These are phyloP conservation scores for Tilletia walkeri DNA, from an alignment of 1,284 basidiomycete species.

Conservation along the genomic window DNA sequence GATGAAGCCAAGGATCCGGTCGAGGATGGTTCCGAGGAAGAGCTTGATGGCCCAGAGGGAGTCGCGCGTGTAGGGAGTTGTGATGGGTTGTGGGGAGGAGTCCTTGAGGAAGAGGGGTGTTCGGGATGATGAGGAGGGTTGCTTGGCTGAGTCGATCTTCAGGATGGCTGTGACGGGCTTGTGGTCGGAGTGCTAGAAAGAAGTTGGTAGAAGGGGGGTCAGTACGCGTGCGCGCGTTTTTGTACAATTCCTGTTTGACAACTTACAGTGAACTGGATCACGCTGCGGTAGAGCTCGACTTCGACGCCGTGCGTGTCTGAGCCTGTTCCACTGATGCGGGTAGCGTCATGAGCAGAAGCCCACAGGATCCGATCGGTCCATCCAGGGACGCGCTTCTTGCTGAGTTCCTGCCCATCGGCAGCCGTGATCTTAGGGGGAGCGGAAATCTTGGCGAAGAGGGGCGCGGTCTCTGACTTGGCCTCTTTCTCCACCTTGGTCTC, in stretches of 20 bases:
- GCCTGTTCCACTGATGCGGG: conserved; percentile 69
- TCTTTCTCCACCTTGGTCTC: conserved; percentile 57
- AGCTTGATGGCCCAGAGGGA: conserved; percentile 63
- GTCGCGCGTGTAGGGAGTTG: conserved; percentile 42
- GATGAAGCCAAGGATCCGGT: conserved; percentile 69
- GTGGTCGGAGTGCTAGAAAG: conserved; percentile 49
- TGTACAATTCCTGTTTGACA: too few species aligned
- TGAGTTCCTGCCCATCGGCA: conserved; percentile 57
- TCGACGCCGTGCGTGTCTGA: conserved; percentile 31
- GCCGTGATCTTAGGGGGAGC: conserved; percentile 76
- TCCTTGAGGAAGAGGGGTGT: conserved; percentile 59
- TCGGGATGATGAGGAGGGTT: conserved; percentile 41
- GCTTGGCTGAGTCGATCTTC: conserved; percentile 61
- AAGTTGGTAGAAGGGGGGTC: not conserved
- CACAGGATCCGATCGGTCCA: conserved; percentile 96
- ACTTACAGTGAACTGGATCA: conserved; percentile 45
- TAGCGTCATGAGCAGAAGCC: conserved; percentile 53
- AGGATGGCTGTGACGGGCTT: conserved; percentile 54
- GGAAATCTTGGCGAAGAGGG: conserved; percentile 83
- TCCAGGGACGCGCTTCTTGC: conserved; percentile 74
- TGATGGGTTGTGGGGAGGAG: conserved; percentile 21
- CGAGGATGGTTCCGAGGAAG: conserved; percentile 66
- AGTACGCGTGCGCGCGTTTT: not conserved
- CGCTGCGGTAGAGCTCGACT: conserved; percentile 52
- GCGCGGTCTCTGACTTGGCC: conserved; percentile 77